A percentile compares a stretch with the other conserved stretches of the same genome.
phyloP scores from a whole-genome alignment of 129 eudicot genomes.

The Artemisia argyi region DNA sequence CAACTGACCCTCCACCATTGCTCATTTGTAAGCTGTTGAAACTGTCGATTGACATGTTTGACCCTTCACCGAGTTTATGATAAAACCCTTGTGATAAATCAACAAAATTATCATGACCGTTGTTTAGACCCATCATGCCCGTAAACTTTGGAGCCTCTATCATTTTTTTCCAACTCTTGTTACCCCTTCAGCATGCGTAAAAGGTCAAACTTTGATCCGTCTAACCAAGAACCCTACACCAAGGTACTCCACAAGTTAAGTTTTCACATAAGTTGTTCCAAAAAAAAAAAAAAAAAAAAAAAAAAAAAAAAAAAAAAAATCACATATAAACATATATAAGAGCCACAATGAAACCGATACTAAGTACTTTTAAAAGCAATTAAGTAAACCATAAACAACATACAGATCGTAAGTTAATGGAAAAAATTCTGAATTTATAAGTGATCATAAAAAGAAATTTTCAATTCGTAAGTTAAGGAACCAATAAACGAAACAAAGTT shows the following conservation, averaged over 20 bases:
- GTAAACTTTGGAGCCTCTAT: conserved; percentile 86
- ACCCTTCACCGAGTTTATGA: conserved; percentile 82
- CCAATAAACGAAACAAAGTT: not conserved
- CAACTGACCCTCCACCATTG: not conserved
- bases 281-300: too few relatives aligned
- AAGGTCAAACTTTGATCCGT: conserved; percentile 3
- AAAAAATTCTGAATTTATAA: too few relatives aligned
- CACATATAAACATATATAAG: not conserved
- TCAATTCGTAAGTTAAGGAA: not conserved
- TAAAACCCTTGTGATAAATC: conserved; percentile 70
- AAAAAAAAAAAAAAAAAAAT: too few relatives aligned
- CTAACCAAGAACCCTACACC: conserved; percentile 23
- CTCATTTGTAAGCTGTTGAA: conserved; percentile 56
- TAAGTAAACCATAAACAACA: not conserved
- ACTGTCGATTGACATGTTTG: conserved; percentile 90
- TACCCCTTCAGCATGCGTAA: conserved; percentile 11
- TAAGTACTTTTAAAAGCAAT: too few relatives aligned
- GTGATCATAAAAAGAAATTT: not conserved
- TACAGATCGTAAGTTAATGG: too few relatives aligned
- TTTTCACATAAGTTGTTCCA: too few relatives aligned
- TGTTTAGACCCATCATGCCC: conserved; percentile 73
- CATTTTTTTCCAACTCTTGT: conserved; percentile 46
- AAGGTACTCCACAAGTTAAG: not conserved
- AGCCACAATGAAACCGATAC: not conserved
- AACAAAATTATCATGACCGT: conserved; percentile 51